phyloP scores from a whole-genome alignment of 1,139 yeast genomes.

The Kurtzmaniella quercitrusa region DNA sequence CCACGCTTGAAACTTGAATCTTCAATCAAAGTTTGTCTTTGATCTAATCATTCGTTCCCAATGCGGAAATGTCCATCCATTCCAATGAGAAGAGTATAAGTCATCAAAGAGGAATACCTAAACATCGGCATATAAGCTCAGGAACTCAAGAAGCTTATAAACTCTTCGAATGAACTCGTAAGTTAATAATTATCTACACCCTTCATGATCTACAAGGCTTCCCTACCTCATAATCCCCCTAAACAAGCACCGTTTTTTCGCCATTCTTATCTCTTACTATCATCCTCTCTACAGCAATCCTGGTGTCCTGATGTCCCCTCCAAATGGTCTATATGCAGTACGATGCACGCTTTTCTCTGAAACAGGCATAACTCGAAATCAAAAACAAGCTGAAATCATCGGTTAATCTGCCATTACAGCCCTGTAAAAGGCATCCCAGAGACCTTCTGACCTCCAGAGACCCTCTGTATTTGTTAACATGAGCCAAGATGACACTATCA shows the following conservation, averaged over 20 bases:
- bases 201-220: too few relatives aligned
- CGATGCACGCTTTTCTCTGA: slow-evolving; percentile 3
- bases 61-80: background rate
- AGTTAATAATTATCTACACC: too few relatives aligned
- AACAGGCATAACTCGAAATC: slow-evolving; percentile 1
- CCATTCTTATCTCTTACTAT: too few relatives aligned
- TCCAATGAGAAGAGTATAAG: too few relatives aligned
- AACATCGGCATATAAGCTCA: too few relatives aligned
- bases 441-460: background rate
- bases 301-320: too few relatives aligned
- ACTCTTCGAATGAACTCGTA: too few relatives aligned
- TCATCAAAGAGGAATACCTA: too few relatives aligned
- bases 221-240: too few relatives aligned
- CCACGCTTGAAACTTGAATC: background rate
- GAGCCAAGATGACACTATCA: slow-evolving; percentile 13
- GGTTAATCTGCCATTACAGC: background rate
- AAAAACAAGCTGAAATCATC: background rate
- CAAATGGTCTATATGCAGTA: background rate
- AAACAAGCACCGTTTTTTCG: too few relatives aligned
- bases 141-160: background rate
- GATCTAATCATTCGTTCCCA: background rate
- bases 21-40: too few relatives aligned
- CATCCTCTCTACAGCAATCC: too few relatives aligned
- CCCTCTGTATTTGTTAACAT: slow-evolving; percentile 1
- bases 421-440: background rate